Conservation (phyloP, 2,329 filamentous ascomycete species). For the Cladosporium sp. region DNA sequence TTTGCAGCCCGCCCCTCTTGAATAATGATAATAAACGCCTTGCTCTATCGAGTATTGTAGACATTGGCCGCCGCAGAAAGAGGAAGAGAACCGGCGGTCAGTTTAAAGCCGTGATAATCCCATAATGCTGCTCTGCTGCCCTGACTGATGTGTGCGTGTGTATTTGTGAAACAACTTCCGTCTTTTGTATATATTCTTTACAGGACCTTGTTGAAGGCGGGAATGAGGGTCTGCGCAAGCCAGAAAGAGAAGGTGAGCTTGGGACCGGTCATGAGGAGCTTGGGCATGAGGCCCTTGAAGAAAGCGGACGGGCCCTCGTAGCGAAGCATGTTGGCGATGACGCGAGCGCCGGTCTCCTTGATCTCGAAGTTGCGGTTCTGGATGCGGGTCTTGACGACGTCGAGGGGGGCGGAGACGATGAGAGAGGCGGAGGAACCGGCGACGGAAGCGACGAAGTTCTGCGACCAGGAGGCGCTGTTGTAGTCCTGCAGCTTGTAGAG, state of each 20-base stretch:
- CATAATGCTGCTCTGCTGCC: too few species aligned
- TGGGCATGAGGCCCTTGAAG: constrained; percentile 96
- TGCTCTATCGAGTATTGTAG: neutral
- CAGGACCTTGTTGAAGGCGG: constrained; percentile 72
- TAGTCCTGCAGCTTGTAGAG: constrained; percentile 86
- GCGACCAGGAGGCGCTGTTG: constrained; percentile 87
- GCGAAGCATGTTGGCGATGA: constrained; percentile 86
- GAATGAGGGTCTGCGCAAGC: constrained; percentile 97
- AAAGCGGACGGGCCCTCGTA: constrained; percentile 82
- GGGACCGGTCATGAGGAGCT: constrained; percentile 97
- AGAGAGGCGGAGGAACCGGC: constrained; percentile 93
- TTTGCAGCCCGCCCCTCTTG: neutral
- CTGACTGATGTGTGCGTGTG: too few species aligned
- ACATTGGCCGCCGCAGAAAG: neutral
- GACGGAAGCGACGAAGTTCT: constrained; percentile 97
- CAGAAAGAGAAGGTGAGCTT: constrained; percentile 99
- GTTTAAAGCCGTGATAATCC: too few species aligned
- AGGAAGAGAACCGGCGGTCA: neutral
- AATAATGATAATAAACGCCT: neutral
- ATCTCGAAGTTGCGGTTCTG: constrained; percentile 99
- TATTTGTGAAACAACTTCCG: too few species aligned
- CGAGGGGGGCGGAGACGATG: constrained; percentile 88
- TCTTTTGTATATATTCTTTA: constrained; percentile 32
- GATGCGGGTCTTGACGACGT: constrained; percentile 97
- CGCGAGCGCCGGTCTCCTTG: constrained; percentile 88